These are phyloP conservation scores for Boletus sp. DNA, from an alignment of 768 basidiomycete genomes.

Conservation along the genomic window DNA sequence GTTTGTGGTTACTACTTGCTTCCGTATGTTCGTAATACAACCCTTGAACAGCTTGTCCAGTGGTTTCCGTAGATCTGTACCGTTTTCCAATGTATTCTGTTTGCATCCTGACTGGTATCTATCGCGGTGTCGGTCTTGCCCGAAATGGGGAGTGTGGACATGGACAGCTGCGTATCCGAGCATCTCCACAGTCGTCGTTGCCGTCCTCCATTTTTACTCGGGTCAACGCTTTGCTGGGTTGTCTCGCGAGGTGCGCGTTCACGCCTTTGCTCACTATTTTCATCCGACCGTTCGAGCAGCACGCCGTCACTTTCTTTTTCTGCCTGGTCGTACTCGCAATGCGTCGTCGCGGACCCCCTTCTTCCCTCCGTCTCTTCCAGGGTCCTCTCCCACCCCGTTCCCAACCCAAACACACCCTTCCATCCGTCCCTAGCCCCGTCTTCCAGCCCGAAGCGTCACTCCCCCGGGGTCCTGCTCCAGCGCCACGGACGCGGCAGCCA, in stretches of 20 bases:
- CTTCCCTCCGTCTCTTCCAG: slow-evolving; percentile 55
- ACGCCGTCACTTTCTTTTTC: background rate
- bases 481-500: slow-evolving; percentile 15
- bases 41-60: background rate
- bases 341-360: slow-evolving; percentile 68
- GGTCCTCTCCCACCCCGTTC: slow-evolving; percentile 65
- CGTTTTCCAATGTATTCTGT: slow-evolving; percentile 10
- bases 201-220: no score
- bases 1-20: background rate
- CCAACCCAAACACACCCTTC: slow-evolving; percentile 60
- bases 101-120: background rate
- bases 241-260: background rate
- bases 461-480: slow-evolving; percentile 18
- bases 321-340: slow-evolving; percentile 32
- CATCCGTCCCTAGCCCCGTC: slow-evolving; percentile 58
- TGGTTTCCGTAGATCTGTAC: slow-evolving; percentile 15
- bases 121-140: no score
- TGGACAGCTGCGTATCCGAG: no score
- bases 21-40: background rate
- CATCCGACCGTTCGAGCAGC: background rate
- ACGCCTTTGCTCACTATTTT: no score
- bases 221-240: background rate
- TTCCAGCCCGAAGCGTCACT: slow-evolving; percentile 36
- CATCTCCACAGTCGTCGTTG: no score
- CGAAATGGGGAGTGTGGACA: no score